These are phyloP conservation scores for Aethionema arabicum DNA, from an alignment of 345 rosid species.

Conservation along the genomic window DNA sequence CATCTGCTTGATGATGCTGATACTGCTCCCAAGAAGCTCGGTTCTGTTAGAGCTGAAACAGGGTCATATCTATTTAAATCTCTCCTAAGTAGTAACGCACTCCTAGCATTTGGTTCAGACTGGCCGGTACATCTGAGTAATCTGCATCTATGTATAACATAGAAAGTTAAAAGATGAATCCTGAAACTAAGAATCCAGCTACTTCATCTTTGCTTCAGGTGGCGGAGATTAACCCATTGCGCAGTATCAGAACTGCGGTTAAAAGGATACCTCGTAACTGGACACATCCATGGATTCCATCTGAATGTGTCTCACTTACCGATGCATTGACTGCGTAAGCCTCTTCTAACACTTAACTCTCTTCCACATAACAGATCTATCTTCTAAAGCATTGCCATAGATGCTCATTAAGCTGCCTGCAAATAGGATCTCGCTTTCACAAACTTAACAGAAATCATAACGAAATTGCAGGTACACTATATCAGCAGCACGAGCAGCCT, in stretches of 20 bases:
- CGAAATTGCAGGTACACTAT: conserved; percentile 64
- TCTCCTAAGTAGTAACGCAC: conserved; percentile 56
- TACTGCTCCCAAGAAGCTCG: conserved; percentile 68
- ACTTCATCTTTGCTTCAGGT: conserved; percentile 48
- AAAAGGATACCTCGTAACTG: conserved; percentile 75
- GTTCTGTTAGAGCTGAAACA: conserved; percentile 61
- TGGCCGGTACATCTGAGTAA: conserved; percentile 76
- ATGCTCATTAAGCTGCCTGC: too few relatives aligned
- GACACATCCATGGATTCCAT: conserved; percentile 69
- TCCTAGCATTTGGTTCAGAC: conserved; percentile 84
- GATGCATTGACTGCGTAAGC: conserved; percentile 74
- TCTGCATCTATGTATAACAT: not conserved
- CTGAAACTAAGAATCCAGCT: not conserved
- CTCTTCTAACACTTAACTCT: conserved; percentile 13
- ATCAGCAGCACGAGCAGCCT: conserved; percentile 81
- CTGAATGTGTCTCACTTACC: conserved; percentile 63
- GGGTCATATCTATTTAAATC: conserved; percentile 67
- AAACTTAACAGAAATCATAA: not conserved
- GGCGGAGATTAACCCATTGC: conserved; percentile 61
- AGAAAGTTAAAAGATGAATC: conserved; percentile 1
- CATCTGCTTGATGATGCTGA: conserved; percentile 88
- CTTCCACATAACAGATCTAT: not conserved
- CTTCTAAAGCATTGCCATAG: not conserved
- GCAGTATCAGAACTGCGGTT: conserved; percentile 64
- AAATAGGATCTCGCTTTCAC: too few relatives aligned